Evolutionary conservation across 2,329 filamentous ascomycete genomes (phyloP).

Genomic region (Tympanopsis confertula): DNA sequence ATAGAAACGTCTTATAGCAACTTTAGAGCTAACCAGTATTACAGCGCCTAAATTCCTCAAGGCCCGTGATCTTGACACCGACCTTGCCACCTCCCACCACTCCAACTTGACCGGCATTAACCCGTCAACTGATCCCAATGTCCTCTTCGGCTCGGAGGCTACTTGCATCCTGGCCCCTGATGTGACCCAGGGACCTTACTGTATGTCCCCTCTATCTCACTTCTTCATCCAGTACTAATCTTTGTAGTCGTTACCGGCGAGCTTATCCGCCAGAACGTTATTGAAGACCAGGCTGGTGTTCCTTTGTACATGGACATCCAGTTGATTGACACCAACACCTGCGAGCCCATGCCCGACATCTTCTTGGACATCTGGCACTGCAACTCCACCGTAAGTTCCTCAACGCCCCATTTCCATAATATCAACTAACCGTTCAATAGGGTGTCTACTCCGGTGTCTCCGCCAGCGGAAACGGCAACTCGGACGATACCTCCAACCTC

Average conservation of each 20-base stretch:
- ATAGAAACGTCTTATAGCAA: conserved; percentile 1
- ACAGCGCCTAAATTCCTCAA: conserved; percentile 8
- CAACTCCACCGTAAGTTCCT: conserved; percentile 23
- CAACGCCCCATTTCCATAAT: conserved; percentile 2
- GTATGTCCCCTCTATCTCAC: conserved; percentile 11
- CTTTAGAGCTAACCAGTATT: conserved; percentile 1
- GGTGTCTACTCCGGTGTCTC: conserved; percentile 28
- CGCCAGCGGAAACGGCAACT: conserved; percentile 21
- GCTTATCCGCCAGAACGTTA: conserved; percentile 24
- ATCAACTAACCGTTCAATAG: conserved; percentile 16
- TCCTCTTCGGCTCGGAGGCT: conserved; percentile 27
- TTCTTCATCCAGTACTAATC: conserved; percentile 3
- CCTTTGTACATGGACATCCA: conserved; percentile 27
- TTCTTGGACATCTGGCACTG: conserved; percentile 31
- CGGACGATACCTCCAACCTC: conserved; percentile 21
- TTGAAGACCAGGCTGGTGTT: conserved; percentile 26
- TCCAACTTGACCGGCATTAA: conserved; percentile 20
- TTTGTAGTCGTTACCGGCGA: conserved; percentile 19
- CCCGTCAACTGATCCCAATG: conserved; percentile 16
- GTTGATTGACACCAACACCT: conserved; percentile 27
- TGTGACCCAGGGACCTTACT: conserved; percentile 41
- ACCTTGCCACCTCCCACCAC: conserved; percentile 23
- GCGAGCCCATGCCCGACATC: conserved; percentile 23
- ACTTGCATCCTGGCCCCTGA: conserved; percentile 39
- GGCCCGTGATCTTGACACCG: conserved; percentile 19